These are phyloP conservation scores for Fragaria vesca DNA, from an alignment of 306 rosid genomes.

Conservation along the genomic window DNA sequence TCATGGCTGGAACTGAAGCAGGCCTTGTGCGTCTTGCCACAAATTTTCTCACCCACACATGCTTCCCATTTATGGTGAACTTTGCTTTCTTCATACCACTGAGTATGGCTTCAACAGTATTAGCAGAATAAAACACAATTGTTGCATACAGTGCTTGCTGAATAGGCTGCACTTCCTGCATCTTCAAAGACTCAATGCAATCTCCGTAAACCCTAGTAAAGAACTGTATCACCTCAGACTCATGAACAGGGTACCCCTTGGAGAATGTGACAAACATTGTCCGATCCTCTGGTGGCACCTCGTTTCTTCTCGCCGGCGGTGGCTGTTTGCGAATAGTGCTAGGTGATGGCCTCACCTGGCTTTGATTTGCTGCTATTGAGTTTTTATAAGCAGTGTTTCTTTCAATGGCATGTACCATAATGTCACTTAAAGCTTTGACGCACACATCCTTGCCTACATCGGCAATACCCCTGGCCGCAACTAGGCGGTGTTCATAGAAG, in stretches of 20 bases:
- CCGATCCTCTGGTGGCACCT: constrained; percentile 41
- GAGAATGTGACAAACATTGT: constrained; percentile 82
- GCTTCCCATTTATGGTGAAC: constrained; percentile 68
- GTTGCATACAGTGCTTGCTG: constrained; percentile 66
- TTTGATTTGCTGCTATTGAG: background rate
- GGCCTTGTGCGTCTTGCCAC: constrained; percentile 40
- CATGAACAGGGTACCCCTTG: constrained; percentile 52
- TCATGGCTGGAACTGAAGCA: background rate
- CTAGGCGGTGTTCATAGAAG: constrained; percentile 19
- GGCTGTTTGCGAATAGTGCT: background rate
- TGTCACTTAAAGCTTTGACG: constrained; percentile 43
- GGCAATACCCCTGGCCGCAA: constrained; percentile 30
- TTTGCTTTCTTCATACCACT: constrained; percentile 46
- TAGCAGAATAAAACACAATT: constrained; percentile 36
- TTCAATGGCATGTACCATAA: constrained; percentile 36
- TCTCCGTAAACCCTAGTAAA: constrained; percentile 40
- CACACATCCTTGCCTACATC: constrained; percentile 36
- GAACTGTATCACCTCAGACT: constrained; percentile 59
- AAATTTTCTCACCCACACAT: constrained; percentile 69
- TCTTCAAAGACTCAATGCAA: constrained; percentile 52
- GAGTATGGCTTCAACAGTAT: constrained; percentile 46
- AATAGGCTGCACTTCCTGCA: constrained; percentile 48
- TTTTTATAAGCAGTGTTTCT: background rate
- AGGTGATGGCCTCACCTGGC: constrained; percentile 4
- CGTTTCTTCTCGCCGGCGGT: background rate